A percentile compares a stretch with the other conserved stretches of the same genome.
Conservation (phyloP, 108 stramenopile species). For the Cyclotella distinguenda region DNA sequence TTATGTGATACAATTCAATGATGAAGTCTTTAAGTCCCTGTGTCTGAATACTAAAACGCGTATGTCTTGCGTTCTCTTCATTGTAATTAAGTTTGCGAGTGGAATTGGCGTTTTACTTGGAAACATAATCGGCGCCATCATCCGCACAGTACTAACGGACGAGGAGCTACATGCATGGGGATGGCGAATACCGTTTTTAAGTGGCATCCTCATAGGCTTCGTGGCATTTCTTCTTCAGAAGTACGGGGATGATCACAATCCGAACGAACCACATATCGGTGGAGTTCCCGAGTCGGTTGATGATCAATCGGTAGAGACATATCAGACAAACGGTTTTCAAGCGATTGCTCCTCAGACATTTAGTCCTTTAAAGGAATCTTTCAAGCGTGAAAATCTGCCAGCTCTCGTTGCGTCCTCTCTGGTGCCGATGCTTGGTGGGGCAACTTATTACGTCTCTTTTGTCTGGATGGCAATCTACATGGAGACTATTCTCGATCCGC, state of each 20-base stretch:
- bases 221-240: conserved; percentile 47
- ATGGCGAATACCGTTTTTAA: conserved; percentile 76
- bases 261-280: conserved; percentile 40
- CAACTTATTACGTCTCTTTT: conserved; percentile 62
- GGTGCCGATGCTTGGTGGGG: conserved; percentile 59
- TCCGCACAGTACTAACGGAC: conserved; percentile 53
- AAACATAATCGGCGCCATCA: conserved; percentile 55
- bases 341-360: neutral
- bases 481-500: conserved; percentile 61
- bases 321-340: neutral
- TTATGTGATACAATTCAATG: too few relatives aligned
- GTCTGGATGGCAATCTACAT: conserved; percentile 72
- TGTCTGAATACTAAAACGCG: too few relatives aligned
- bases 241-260: conserved; percentile 53
- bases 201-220: conserved; percentile 56
- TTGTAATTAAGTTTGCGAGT: conserved; percentile 36
- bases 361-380: conserved; percentile 55
- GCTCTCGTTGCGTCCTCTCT: conserved; percentile 47
- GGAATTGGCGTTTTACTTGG: conserved; percentile 59
- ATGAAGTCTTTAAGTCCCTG: too few relatives aligned
- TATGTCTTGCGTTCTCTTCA: neutral
- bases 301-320: neutral
- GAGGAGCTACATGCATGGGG: conserved; percentile 70
- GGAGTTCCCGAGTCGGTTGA: neutral
- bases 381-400: conserved; percentile 50